Conservation (phyloP, 805 yeast genomes). For the Cyberlindnera euphorbiiphila region DNA sequence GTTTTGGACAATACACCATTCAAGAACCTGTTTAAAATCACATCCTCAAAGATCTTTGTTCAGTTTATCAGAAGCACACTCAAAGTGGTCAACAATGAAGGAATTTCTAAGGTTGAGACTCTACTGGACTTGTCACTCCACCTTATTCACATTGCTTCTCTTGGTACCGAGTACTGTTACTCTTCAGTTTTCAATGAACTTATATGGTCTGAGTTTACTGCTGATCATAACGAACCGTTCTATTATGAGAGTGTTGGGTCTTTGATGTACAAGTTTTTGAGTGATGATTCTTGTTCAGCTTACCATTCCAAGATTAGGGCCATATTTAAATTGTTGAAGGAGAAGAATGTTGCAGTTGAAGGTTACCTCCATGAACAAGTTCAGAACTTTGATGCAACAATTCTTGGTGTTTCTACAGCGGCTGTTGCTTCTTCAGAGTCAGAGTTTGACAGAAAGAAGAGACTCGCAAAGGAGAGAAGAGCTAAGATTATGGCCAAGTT, state of each 20-base stretch:
- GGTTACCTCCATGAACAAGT: constrained; percentile 35
- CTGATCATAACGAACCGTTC: constrained; percentile 36
- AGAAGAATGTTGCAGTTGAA: constrained; percentile 29
- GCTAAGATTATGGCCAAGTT: constrained; percentile 72
- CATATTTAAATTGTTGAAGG: constrained; percentile 37
- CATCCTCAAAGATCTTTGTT: constrained; percentile 50
- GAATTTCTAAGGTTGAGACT: constrained; percentile 47
- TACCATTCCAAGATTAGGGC: constrained; percentile 56
- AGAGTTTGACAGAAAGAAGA: constrained; percentile 58
- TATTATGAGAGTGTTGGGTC: constrained; percentile 38
- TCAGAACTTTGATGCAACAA: constrained; percentile 29
- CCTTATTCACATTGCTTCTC: constrained; percentile 56
- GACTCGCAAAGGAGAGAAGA: constrained; percentile 65
- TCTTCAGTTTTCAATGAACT: constrained; percentile 29
- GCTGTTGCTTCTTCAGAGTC: constrained; percentile 9
- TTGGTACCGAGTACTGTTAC: constrained; percentile 32
- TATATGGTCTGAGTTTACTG: constrained; percentile 34
- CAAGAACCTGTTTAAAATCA: constrained; percentile 44
- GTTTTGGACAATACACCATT: constrained; percentile 37
- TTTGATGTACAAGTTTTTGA: constrained; percentile 38
- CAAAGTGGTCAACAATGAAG: constrained; percentile 31
- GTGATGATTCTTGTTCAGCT: constrained; percentile 36
- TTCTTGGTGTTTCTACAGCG: constrained; percentile 11
- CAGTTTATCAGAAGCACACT: constrained; percentile 50
- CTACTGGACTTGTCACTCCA: constrained; percentile 59